Percentiles rank a stretch among this genome's conserved stretches.
These are phyloP conservation scores for Backusella macrospora DNA, from an alignment of 192 early-diverging fungal species.

Conservation along the genomic window DNA sequence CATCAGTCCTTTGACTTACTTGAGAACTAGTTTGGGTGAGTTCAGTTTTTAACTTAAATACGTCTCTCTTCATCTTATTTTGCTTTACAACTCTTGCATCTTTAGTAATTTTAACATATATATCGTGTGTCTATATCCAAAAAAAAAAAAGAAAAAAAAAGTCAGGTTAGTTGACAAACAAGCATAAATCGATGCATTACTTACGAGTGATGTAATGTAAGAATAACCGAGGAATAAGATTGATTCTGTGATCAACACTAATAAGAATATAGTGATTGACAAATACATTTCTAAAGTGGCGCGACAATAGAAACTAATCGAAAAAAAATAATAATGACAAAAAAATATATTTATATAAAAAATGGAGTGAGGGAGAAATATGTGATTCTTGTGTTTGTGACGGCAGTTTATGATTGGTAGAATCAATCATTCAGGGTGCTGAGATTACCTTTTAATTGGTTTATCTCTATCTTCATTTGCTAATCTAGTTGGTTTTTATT, in stretches of 20 bases:
- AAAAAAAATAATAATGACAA: background rate
- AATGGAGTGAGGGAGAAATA: no score
- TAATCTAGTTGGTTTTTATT: background rate
- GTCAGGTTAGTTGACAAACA: background rate
- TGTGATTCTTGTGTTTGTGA: background rate
- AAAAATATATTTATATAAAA: no score
- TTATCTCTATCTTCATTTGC: background rate
- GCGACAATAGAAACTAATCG: constrained; percentile 1
- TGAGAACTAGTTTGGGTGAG: constrained; percentile 72
- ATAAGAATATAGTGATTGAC: constrained; percentile 55
- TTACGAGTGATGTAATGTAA: constrained; percentile 53
- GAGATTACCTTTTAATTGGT: background rate
- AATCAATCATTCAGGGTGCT: background rate
- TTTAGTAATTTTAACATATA: constrained; percentile 55
- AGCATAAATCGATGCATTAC: background rate
- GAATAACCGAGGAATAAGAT: constrained; percentile 59
- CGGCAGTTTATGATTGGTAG: background rate
- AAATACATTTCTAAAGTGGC: constrained; percentile 46
- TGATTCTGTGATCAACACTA: constrained; percentile 65
- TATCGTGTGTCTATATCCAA: constrained; percentile 48
- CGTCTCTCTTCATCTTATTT: constrained; percentile 60
- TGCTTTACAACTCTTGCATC: constrained; percentile 61
- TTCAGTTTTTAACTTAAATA: constrained; percentile 64
- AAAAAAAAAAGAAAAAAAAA: background rate
- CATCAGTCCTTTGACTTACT: constrained; percentile 32